phyloP scores from a whole-genome alignment of 1,139 yeast species.

The Suhomyces bolitotheri region DNA sequence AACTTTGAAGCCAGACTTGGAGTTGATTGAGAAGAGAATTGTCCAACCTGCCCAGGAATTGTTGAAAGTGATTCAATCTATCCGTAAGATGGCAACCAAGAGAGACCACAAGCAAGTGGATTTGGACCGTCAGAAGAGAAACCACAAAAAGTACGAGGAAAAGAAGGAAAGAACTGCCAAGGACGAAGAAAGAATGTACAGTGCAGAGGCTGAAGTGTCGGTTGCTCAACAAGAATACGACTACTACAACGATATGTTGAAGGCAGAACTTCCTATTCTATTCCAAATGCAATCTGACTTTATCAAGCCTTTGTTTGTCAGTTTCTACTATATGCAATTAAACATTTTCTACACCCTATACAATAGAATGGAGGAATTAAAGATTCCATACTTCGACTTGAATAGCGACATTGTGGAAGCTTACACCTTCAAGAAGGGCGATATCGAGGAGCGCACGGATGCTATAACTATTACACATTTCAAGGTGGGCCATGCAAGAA shows the following conservation, averaged over 20 bases:
- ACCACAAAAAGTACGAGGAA: constrained; percentile 68
- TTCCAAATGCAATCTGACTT: constrained; percentile 89
- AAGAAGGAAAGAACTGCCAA: constrained; percentile 82
- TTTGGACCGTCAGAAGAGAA: constrained; percentile 78
- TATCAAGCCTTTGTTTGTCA: constrained; percentile 88
- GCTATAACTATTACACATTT: constrained; percentile 85
- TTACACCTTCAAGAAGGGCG: constrained; percentile 78
- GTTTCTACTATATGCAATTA: constrained; percentile 95
- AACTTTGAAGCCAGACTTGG: constrained; percentile 87
- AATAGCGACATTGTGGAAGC: constrained; percentile 80
- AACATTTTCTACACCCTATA: constrained; percentile 92
- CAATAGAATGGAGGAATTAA: constrained; percentile 90
- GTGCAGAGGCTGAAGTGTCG: constrained; percentile 84
- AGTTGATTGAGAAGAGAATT: constrained; percentile 84
- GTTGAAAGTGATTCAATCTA: constrained; percentile 73
- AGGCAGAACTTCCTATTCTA: constrained; percentile 81
- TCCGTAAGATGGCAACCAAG: constrained; percentile 91
- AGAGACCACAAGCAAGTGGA: constrained; percentile 95
- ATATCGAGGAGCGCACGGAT: constrained; percentile 86
- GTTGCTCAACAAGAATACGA: constrained; percentile 95
- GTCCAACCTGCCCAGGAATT: constrained; percentile 92
- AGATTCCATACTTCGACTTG: constrained; percentile 92
- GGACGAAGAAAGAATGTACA: constrained; percentile 88
- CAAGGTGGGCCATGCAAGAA: constrained; percentile 83
- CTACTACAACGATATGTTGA: constrained; percentile 92